phyloP scores from a whole-genome alignment of 352 stramenopile species.

The Phytophthora cactorum region DNA sequence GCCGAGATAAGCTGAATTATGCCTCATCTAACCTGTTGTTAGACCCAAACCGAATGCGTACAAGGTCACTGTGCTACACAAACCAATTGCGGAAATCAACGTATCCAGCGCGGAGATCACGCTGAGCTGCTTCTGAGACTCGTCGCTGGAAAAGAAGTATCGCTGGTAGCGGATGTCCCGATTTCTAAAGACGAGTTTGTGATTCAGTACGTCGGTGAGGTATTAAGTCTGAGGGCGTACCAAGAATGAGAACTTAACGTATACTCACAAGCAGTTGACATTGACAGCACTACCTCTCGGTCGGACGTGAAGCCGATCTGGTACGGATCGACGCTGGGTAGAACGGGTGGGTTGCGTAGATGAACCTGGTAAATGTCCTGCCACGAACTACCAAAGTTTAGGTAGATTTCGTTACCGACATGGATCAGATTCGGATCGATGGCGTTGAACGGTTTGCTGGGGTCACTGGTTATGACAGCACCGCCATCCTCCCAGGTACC shows the following conservation, averaged over 20 bases:
- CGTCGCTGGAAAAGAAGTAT: too few species aligned
- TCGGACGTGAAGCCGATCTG: slow-evolving; percentile 41
- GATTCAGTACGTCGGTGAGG: too few species aligned
- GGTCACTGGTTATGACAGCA: slow-evolving; percentile 35
- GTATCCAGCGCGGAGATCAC: too few species aligned
- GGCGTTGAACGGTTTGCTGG: slow-evolving; percentile 49
- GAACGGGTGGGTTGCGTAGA: slow-evolving; percentile 27
- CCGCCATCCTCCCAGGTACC: slow-evolving; percentile 49
- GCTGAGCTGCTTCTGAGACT: not conserved
- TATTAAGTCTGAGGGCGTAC: too few species aligned
- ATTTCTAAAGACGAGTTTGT: too few species aligned
- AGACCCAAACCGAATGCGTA: too few species aligned
- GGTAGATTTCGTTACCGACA: slow-evolving; percentile 33
- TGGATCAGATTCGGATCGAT: slow-evolving; percentile 54
- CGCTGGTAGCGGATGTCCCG: too few species aligned
- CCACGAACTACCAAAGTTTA: slow-evolving; percentile 55
- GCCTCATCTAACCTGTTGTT: too few species aligned
- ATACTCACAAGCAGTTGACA: too few species aligned
- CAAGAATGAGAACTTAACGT: too few species aligned
- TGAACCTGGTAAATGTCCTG: slow-evolving; percentile 33
- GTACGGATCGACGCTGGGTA: slow-evolving; percentile 8
- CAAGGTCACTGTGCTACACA: too few species aligned
- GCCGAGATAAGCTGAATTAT: slow-evolving; percentile 1
- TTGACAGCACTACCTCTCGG: slow-evolving; percentile 31
- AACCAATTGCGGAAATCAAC: too few species aligned